Evolutionary conservation across 169 alveolate genomes (phyloP).

Genomic region (Plasmodium malariae): DNA sequence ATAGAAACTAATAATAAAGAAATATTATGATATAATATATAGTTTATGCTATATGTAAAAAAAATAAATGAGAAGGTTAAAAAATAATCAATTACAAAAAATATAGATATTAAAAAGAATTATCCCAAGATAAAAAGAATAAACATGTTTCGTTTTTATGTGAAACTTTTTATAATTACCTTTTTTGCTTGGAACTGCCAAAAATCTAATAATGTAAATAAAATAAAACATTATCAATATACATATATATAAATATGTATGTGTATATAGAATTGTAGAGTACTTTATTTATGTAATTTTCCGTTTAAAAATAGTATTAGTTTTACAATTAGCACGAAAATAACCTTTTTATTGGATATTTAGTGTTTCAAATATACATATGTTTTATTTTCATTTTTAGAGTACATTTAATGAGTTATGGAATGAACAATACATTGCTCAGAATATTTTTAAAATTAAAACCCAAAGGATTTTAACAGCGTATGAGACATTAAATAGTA

Average conservation of each 20-base stretch:
- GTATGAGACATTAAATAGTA: not conserved
- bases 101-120: not conserved
- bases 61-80: not conserved
- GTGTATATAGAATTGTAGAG: no score
- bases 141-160: not conserved
- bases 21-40: not conserved
- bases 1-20: not conserved
- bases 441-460: not conserved
- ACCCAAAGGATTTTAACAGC: not conserved
- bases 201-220: constrained; percentile 16
- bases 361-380: no score
- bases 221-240: not conserved
- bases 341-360: not conserved
- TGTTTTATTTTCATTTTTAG: constrained; percentile 12
- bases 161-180: not conserved
- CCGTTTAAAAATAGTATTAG: no score
- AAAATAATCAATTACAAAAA: not conserved
- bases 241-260: no score
- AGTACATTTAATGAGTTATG: constrained; percentile 1
- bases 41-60: not conserved
- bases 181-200: not conserved
- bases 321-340: not conserved
- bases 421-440: not conserved
- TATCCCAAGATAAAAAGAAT: constrained; percentile 4
- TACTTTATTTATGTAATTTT: not conserved